Evolutionary conservation across 768 basidiomycete genomes (phyloP).

Genomic region (Kwoniella sp.): DNA sequence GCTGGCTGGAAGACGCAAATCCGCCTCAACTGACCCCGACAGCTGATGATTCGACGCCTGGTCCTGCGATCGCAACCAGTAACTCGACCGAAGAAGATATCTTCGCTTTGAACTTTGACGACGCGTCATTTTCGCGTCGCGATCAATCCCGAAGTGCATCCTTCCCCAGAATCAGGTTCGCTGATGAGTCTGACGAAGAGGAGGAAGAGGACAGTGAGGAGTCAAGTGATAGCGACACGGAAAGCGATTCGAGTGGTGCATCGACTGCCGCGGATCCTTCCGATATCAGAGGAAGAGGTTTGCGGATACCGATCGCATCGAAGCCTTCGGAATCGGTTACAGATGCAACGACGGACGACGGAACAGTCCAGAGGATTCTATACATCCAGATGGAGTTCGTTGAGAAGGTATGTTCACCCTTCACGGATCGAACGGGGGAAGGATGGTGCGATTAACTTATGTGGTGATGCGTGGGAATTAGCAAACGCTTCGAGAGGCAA

Average conservation of each 20-base stretch:
- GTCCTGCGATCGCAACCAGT: slow-evolving; percentile 7
- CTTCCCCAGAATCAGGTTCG: slow-evolving; percentile 87
- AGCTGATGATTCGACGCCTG: slow-evolving; percentile 14
- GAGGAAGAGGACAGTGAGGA: slow-evolving; percentile 58
- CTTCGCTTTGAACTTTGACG: slow-evolving; percentile 68
- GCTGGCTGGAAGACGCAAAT: slow-evolving; percentile 43
- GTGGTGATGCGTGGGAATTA: slow-evolving; percentile 44
- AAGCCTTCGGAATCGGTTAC: slow-evolving; percentile 38
- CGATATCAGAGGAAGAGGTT: slow-evolving; percentile 20
- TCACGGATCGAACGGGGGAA: too few species aligned
- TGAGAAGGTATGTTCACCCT: slow-evolving; percentile 48
- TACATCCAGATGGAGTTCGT: slow-evolving; percentile 85
- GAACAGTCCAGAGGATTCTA: slow-evolving; percentile 61
- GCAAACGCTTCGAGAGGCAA: slow-evolving; percentile 82
- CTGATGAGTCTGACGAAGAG: slow-evolving; percentile 53
- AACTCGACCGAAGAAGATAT: slow-evolving; percentile 58
- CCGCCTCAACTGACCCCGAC: slow-evolving; percentile 25
- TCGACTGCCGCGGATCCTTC: slow-evolving; percentile 31
- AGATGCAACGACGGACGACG: slow-evolving; percentile 36
- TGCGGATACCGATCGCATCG: slow-evolving; percentile 10
- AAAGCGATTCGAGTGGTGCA: slow-evolving; percentile 19
- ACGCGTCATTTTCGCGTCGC: slow-evolving; percentile 58
- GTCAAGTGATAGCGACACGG: slow-evolving; percentile 24
- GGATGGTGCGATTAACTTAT: too few species aligned
- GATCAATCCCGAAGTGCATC: slow-evolving; percentile 59